phyloP scores from a whole-genome alignment of 192 early-diverging fungal species.

The Irineochytrium annulatum region DNA sequence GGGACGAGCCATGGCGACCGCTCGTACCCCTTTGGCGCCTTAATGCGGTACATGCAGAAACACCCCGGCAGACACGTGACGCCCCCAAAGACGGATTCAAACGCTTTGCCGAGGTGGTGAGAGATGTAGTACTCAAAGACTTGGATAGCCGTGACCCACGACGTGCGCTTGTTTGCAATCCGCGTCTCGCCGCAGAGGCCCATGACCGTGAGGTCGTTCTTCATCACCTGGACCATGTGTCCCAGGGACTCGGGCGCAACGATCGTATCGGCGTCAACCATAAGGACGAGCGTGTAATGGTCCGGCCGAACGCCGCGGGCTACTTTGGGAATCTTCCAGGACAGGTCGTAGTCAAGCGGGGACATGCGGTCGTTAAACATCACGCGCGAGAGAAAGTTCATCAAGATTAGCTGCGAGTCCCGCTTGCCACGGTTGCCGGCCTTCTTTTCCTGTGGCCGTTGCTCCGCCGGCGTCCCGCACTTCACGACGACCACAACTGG shows the following conservation, averaged over 20 bases:
- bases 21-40: slow-evolving; percentile 43
- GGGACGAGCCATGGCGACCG: slow-evolving; percentile 50
- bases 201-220: slow-evolving; percentile 77
- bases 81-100: slow-evolving; percentile 95
- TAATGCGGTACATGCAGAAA: slow-evolving; percentile 98
- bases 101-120: slow-evolving; percentile 92
- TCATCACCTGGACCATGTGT: slow-evolving; percentile 58
- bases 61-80: slow-evolving; percentile 95
- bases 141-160: slow-evolving; percentile 88
- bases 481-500: slow-evolving; percentile 44
- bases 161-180: slow-evolving; percentile 86
- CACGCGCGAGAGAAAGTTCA: slow-evolving; percentile 83
- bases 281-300: slow-evolving; percentile 65
- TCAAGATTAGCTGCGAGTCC: slow-evolving; percentile 92
- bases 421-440: slow-evolving; percentile 74
- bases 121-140: slow-evolving; percentile 98
- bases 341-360: slow-evolving; percentile 83
- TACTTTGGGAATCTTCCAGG: slow-evolving; percentile 69
- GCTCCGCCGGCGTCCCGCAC: slow-evolving; percentile 41
- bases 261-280: slow-evolving; percentile 88
- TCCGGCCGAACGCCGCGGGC: slow-evolving; percentile 75
- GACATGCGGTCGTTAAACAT: slow-evolving; percentile 84
- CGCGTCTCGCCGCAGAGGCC: slow-evolving; percentile 96
- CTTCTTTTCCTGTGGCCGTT: slow-evolving; percentile 24
- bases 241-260: slow-evolving; percentile 34